Percentiles rank a stretch among this genome's conserved stretches.
Evolutionary conservation across 2,329 filamentous ascomycete genomes (phyloP).

Genomic region (Trichoderma pleuroti): DNA sequence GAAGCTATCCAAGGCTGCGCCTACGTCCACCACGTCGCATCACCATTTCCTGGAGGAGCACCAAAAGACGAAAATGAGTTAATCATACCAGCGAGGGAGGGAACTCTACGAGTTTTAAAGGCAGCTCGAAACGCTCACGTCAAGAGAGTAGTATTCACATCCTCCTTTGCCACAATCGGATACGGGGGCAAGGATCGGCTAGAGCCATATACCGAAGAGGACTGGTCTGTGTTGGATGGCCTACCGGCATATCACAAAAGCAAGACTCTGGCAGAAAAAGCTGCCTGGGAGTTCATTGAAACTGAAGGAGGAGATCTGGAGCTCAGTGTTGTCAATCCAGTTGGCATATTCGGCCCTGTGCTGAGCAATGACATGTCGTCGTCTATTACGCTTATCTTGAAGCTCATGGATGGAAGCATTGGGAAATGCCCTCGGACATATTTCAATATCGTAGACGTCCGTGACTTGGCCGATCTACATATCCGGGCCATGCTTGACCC

Average conservation of each 20-base stretch:
- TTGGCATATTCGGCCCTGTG: conserved; percentile 30
- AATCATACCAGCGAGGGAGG: conserved; percentile 23
- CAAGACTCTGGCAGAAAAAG: conserved; percentile 29
- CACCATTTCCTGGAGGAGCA: conserved; percentile 29
- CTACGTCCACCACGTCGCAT: conserved; percentile 35
- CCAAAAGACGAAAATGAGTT: conserved; percentile 20
- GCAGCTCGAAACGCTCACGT: conserved; percentile 25
- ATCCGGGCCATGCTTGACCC: conserved; percentile 18
- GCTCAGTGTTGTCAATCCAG: conserved; percentile 27
- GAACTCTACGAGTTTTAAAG: conserved; percentile 23
- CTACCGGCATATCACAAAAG: conserved; percentile 21
- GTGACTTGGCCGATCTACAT: conserved; percentile 29
- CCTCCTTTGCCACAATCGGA: conserved; percentile 40
- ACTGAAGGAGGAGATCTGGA: conserved; percentile 27
- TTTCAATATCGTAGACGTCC: conserved; percentile 29
- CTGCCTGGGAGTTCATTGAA: conserved; percentile 29
- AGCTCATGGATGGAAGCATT: neutral
- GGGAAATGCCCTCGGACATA: conserved; percentile 22
- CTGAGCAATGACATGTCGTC: conserved; percentile 25
- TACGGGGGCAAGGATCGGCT: conserved; percentile 31
- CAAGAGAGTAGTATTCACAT: conserved; percentile 43
- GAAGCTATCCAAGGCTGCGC: conserved; percentile 29
- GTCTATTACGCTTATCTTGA: neutral
- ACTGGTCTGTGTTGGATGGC: conserved; percentile 29
- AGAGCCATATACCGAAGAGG: conserved; percentile 40